phyloP scores from a whole-genome alignment of 1,284 basidiomycete species.

The Malassezia furfur region DNA sequence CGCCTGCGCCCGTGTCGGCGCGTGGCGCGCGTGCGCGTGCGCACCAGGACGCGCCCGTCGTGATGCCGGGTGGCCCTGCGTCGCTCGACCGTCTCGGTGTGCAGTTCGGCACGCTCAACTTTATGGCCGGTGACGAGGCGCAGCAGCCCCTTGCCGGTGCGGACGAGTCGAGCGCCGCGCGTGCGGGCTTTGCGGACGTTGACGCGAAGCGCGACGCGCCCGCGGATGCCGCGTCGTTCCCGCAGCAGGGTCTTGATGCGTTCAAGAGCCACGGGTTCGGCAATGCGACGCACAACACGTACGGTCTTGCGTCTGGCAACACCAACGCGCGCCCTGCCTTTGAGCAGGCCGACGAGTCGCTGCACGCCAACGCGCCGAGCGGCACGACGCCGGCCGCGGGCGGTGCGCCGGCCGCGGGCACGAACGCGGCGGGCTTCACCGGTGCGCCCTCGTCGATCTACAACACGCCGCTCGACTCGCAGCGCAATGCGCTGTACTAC shows the following conservation, averaged over 20 bases:
- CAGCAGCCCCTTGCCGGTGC: neutral
- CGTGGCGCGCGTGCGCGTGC: slow-evolving; percentile 19
- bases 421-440: neutral
- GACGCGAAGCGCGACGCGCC: neutral
- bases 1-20: neutral
- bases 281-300: neutral
- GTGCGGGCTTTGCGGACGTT: neutral
- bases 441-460: slow-evolving; percentile 37
- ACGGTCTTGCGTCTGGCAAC: neutral
- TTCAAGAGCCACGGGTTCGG: slow-evolving; percentile 8
- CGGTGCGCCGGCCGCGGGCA: neutral
- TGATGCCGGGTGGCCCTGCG: slow-evolving; percentile 39
- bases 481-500: slow-evolving; percentile 22
- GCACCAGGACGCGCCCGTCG: slow-evolving; percentile 41
- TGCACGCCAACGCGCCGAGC: neutral
- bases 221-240: neutral
- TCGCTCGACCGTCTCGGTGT: slow-evolving; percentile 44
- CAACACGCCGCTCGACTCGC: slow-evolving; percentile 28
- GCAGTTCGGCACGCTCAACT: slow-evolving; percentile 44
- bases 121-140: slow-evolving; percentile 33
- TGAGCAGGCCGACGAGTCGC: slow-evolving; percentile 1
- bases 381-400: neutral
- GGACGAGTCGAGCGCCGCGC: neutral
- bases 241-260: slow-evolving; percentile 8
- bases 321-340: neutral